phyloP scores from a whole-genome alignment of 495 filamentous ascomycete genomes.

The Aspergillus sclerotioniger region DNA sequence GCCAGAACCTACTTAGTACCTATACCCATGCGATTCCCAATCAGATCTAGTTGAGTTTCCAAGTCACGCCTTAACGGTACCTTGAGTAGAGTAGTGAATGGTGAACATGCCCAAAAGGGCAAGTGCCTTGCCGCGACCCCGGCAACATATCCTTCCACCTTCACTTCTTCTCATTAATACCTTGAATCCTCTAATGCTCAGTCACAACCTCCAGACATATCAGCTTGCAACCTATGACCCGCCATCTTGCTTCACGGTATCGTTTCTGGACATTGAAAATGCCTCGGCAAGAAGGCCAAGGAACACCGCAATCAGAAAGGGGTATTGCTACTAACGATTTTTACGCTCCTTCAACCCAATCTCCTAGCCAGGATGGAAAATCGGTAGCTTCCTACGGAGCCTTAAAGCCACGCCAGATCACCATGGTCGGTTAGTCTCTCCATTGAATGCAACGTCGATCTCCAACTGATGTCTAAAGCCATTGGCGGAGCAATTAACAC shows the following conservation, averaged over 20 bases:
- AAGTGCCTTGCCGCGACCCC: neutral
- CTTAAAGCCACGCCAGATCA: constrained; percentile 65
- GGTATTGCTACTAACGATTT: neutral
- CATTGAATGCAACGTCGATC: neutral
- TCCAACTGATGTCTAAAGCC: constrained; percentile 35
- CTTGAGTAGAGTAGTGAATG: too few species aligned
- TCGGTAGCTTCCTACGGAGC: constrained; percentile 43
- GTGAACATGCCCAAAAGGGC: neutral
- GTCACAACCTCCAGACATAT: neutral
- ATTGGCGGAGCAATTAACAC: constrained; percentile 84
- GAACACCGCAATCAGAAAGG: neutral
- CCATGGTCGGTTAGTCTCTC: constrained; percentile 58
- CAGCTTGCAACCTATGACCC: neutral
- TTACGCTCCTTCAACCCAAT: neutral
- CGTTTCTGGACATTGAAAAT: neutral
- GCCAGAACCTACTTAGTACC: neutral
- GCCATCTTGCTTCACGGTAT: neutral
- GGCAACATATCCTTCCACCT: neutral
- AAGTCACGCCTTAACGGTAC: neutral
- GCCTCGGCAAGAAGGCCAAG: neutral
- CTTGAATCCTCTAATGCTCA: neutral
- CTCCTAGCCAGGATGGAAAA: constrained; percentile 2
- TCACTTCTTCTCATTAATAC: neutral
- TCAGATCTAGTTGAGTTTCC: too few species aligned
- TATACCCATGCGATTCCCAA: neutral